Percentiles rank a stretch among this genome's conserved stretches.
These are phyloP conservation scores for Haematococcus sp. DNA, from an alignment of 139 green algal species.

Conservation along the genomic window DNA sequence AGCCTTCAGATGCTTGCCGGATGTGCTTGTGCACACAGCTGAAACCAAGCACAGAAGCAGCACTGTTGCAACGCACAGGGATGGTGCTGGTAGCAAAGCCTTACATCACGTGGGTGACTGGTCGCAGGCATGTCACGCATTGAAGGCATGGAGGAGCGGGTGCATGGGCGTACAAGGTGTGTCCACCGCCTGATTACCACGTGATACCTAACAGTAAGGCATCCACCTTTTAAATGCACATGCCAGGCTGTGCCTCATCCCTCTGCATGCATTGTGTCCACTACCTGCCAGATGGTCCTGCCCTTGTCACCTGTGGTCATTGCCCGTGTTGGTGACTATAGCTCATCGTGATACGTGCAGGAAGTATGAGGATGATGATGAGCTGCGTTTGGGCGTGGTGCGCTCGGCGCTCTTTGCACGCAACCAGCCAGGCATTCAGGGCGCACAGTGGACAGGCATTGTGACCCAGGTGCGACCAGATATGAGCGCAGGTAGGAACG, in stretches of 20 bases:
- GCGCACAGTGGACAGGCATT: constrained; percentile 96
- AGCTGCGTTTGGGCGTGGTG: constrained; percentile 78
- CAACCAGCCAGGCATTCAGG: constrained; percentile 59
- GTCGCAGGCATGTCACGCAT: constrained; percentile 69
- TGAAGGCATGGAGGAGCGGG: constrained; percentile 62
- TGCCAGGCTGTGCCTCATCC: background rate
- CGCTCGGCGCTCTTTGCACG: constrained; percentile 70
- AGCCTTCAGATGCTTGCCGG: too few relatives aligned
- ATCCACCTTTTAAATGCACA: background rate
- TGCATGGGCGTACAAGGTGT: constrained; percentile 56
- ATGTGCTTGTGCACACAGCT: too few relatives aligned
- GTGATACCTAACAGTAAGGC: background rate
- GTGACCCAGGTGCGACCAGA: constrained; percentile 70
- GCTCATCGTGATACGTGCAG: constrained; percentile 24
- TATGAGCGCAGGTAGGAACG: constrained; percentile 5
- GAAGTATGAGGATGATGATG: constrained; percentile 62
- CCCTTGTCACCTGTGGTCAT: background rate
- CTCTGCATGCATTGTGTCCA: background rate
- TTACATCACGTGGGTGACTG: background rate
- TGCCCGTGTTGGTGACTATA: background rate
- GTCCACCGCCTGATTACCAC: background rate
- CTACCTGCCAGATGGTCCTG: background rate
- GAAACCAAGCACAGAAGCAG: too few relatives aligned
- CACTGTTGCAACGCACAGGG: too few relatives aligned
- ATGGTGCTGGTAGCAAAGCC: too few relatives aligned